These are phyloP conservation scores for Pseudonitzschia pungens DNA, from an alignment of 108 stramenopile genomes.

Conservation along the genomic window DNA sequence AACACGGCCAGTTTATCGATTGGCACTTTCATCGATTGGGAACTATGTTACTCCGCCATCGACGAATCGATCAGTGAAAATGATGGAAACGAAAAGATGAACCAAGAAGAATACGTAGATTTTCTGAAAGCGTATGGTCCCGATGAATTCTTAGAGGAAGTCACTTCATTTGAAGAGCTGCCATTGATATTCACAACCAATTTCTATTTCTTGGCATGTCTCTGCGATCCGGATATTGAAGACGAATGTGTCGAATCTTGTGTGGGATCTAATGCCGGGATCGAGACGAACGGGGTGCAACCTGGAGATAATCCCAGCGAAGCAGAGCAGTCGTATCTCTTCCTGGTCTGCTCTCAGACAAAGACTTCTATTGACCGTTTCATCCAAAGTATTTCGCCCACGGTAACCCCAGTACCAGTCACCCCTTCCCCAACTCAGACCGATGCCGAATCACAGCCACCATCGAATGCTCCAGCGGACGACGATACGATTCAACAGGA, in stretches of 20 bases:
- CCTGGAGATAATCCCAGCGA: conserved; percentile 18
- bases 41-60: conserved; percentile 29
- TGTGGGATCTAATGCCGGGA: conserved; percentile 24
- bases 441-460: background rate
- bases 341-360: conserved; percentile 30
- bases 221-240: conserved; percentile 19
- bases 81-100: conserved; percentile 17
- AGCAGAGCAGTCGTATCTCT: conserved; percentile 25
- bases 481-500: conserved; percentile 10
- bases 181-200: conserved; percentile 27
- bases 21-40: conserved; percentile 24
- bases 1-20: conserved; percentile 3
- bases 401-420: conserved; percentile 12
- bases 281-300: conserved; percentile 23
- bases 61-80: conserved; percentile 11
- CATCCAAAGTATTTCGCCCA: conserved; percentile 21
- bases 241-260: conserved; percentile 20
- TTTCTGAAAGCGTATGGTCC: conserved; percentile 30
- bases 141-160: conserved; percentile 18
- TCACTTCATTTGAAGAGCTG: conserved; percentile 22
- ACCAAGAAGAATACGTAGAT: conserved; percentile 27
- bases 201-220: conserved; percentile 30
- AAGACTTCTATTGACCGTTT: conserved; percentile 24
- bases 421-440: conserved; percentile 4
- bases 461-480: conserved; percentile 8